Base-by-base conservation (phyloP, 2,329 filamentous ascomycete genomes). In the Ceratocystis lukuohia region DNA sequence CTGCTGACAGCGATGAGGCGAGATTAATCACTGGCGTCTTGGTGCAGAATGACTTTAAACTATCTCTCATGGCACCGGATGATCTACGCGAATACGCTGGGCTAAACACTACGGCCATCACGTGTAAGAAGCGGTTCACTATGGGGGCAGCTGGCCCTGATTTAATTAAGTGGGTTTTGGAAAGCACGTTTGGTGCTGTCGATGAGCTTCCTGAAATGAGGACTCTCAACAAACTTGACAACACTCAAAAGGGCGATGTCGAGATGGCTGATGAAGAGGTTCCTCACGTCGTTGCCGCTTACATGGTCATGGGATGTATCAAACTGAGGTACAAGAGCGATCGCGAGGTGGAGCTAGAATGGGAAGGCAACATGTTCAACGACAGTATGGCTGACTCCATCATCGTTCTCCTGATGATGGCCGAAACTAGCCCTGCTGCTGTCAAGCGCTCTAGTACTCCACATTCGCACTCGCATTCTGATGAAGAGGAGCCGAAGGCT, bases 361-460 rank as follows among this genome's bases (percentile, higher is more conserved):
- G 94, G 94, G 93, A 97, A 74, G 94, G 92, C 67, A 99, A 97
- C 74, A 89, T 96, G 78, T 87, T 96, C 72, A 99, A 97, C 74
- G 94, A 99, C 73, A 90, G 91, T 68, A 95, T 99, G 72, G 94
- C 94, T n/a, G 94, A 99, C 76, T 91, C 94, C 17, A 88, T 97
- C 65, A 90, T 97, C 81, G 91, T 91, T 0, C 91, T 96, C 2
- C 81, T 99, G 10, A 85, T 96, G 71, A 92, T 89, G 0, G 89
- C 96, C 25, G 94, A 99, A 76, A 95, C 88, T 75, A 96, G 89
- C 65, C 94, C 93, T 4, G 94, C 94, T 15, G 93, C 94, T 12
- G 93, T 99, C 63, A 95, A 94, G 77, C 89, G 91, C 5, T 70
- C 74, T 66, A 74, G 75, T 33, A 72, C 75, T 72, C 72, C 70